Conservation (phyloP, 2,329 filamentous ascomycete species). For the Malbranchea zuffiana region DNA sequence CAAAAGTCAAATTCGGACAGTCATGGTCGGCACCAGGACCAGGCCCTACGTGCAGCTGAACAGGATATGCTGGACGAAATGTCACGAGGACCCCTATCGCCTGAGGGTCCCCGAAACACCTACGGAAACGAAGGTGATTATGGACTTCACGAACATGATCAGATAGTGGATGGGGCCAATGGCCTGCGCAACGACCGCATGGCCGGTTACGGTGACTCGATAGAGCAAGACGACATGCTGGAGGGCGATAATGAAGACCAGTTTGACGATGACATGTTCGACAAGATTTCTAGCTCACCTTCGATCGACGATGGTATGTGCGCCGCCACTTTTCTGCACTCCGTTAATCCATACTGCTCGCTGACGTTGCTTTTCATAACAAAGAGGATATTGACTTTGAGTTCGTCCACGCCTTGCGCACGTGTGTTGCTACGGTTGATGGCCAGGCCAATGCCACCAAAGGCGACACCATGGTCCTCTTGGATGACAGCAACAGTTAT, state of each 20-base stretch:
- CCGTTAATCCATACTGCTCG: conserved; percentile 18
- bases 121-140: conserved; percentile 25
- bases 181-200: conserved; percentile 13
- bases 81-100: conserved; percentile 51
- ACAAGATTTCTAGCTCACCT: conserved; percentile 96
- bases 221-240: conserved; percentile 43
- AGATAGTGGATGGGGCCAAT: conserved; percentile 19
- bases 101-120: conserved; percentile 40
- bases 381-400: conserved; percentile 99
- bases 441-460: conserved; percentile 97
- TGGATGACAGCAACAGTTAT: conserved; percentile 98
- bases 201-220: conserved; percentile 16
- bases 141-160: conserved; percentile 24
- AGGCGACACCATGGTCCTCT: conserved; percentile 94
- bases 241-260: conserved; percentile 58
- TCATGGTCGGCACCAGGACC: conserved; percentile 63
- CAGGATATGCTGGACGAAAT: conserved; percentile 67
- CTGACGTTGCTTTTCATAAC: conserved; percentile 17
- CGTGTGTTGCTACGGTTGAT: conserved; percentile 94
- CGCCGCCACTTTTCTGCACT: conserved; percentile 24
- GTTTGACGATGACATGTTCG: conserved; percentile 88
- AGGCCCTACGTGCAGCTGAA: conserved; percentile 68
- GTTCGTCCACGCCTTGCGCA: conserved; percentile 96
- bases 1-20: conserved; percentile 46
- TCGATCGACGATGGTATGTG: conserved; percentile 98